phyloP scores from a whole-genome alignment of 2,329 filamentous ascomycete genomes.

The Polytolypa hystricis region DNA sequence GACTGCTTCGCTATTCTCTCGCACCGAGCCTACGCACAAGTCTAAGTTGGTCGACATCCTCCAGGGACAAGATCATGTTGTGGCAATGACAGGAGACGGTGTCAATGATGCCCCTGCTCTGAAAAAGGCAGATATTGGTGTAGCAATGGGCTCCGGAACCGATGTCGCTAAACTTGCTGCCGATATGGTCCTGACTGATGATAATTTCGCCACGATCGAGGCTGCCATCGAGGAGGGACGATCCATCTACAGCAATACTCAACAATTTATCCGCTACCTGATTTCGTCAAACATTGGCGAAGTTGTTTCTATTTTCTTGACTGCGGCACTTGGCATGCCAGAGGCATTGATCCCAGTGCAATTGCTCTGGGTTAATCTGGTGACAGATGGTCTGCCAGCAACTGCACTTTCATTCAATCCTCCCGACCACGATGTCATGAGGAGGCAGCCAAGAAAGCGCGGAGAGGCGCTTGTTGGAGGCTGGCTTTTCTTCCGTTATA shows the following conservation, averaged over 20 bases:
- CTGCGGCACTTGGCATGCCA: slow-evolving; percentile 90
- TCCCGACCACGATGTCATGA: slow-evolving; percentile 97
- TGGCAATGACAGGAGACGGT: slow-evolving; percentile 98
- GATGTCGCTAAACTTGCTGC: slow-evolving; percentile 94
- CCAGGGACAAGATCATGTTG: slow-evolving; percentile 83
- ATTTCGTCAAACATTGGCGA: slow-evolving; percentile 99
- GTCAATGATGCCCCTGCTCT: slow-evolving; percentile 96
- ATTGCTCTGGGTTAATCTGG: slow-evolving; percentile 95
- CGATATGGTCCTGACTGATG: slow-evolving; percentile 96
- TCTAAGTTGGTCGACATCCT: slow-evolving; percentile 95
- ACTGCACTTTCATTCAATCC: slow-evolving; percentile 97
- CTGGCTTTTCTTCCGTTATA: slow-evolving; percentile 95
- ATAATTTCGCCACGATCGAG: slow-evolving; percentile 98
- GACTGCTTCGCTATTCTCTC: slow-evolving; percentile 82
- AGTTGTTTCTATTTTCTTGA: slow-evolving; percentile 97
- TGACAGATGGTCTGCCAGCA: slow-evolving; percentile 91
- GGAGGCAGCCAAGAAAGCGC: slow-evolving; percentile 75
- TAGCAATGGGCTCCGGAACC: slow-evolving; percentile 96
- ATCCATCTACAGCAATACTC: slow-evolving; percentile 99
- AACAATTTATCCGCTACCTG: slow-evolving; percentile 97
- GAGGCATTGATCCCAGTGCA: slow-evolving; percentile 95
- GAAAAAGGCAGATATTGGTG: slow-evolving; percentile 97
- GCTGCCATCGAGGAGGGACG: slow-evolving; percentile 92
- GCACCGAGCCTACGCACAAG: slow-evolving; percentile 92
- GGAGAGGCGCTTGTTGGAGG: slow-evolving; percentile 86